Evolutionary conservation across 108 stramenopile genomes (phyloP), one percentile per base, ranked within the genome.

Genomic region (Pseudonitzschia multistriata): DNA sequence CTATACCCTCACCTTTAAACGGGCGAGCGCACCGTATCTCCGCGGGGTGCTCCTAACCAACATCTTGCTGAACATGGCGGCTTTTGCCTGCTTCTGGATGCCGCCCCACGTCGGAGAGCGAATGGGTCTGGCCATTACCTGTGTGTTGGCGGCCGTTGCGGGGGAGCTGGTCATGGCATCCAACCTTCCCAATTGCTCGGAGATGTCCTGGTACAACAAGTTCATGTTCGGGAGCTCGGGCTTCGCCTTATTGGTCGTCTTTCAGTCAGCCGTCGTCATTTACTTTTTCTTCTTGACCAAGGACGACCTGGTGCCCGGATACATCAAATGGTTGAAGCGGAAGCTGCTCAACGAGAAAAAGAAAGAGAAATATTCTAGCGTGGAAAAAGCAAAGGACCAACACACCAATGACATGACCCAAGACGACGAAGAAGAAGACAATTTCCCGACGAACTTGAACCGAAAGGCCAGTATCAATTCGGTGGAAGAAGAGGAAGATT

Each of bases 11-110:
- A 52, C 67, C 3, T 40, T 79, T 27, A 19, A 40, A 11, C 54
- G 81, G 37, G 67, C 81, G 2, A 76, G 78, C 73, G 77, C 74
- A 34, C 81, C 81, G n/a, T 82, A 79, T 35, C 71, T 77, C 13
- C 62, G 81, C 11, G 78, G 78, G 7, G 75, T 71, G 48, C 64
- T 82, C 17, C 34, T 49, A 22, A 33, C 54, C 13, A 74, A 82
- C 57, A 40, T 79, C 25, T 47, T 79, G 55, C 50, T 82, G 22
- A 82, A 74, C 22, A 10, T 75, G 5, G 67, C 69, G 30, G 77
- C 73, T 0, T 82, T 82, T 69, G 30, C 70, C 0, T 63, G 69
- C 34, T 79, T 82, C 56, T 82, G 81, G 81, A 50, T 82, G 2
- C 81, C 78, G 1, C 74, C 75, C 15, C 64, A 65, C 33, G 70